Percentiles rank a stretch among this genome's conserved stretches.
phyloP scores from a whole-genome alignment of 106 monocot species.

The Dendrobium officinale region DNA sequence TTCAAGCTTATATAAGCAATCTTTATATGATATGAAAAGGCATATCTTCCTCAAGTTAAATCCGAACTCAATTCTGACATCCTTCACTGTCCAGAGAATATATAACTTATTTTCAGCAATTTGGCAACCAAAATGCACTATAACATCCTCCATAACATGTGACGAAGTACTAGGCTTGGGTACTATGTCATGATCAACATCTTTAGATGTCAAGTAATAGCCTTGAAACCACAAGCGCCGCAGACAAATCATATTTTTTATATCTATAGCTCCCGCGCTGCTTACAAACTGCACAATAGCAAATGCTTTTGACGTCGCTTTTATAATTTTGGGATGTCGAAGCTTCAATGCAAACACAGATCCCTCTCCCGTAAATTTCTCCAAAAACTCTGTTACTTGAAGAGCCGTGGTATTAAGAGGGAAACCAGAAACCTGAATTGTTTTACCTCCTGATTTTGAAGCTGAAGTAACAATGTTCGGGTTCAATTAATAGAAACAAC shows the following conservation, averaged over 20 bases:
- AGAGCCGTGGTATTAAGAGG: constrained; percentile 25
- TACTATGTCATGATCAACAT: constrained; percentile 53
- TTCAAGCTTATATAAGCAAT: constrained; percentile 54
- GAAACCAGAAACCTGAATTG: constrained; percentile 48
- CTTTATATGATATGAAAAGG: constrained; percentile 28
- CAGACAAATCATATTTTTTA: constrained; percentile 8
- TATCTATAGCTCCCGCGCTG: constrained; percentile 16
- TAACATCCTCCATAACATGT: constrained; percentile 26
- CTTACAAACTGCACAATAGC: constrained; percentile 64
- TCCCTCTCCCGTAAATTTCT: constrained; percentile 33
- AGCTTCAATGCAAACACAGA: constrained; percentile 63
- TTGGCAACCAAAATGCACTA: constrained; percentile 54
- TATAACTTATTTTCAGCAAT: constrained; percentile 27
- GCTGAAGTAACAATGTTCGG: neutral
- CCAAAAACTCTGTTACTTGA: constrained; percentile 40
- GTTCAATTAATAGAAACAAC: neutral
- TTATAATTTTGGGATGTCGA: constrained; percentile 34
- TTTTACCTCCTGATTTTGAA: constrained; percentile 38
- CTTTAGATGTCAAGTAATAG: constrained; percentile 19
- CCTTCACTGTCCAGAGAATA: constrained; percentile 33
- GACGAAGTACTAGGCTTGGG: constrained; percentile 42
- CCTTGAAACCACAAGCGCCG: neutral
- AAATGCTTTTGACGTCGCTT: constrained; percentile 26
- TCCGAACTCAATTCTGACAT: constrained; percentile 52
- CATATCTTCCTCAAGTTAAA: constrained; percentile 56